Evolutionary conservation across 768 basidiomycete genomes (phyloP), one percentile per base, ranked within the genome.

Genomic region (Phlebiopsis flavidoalba): DNA sequence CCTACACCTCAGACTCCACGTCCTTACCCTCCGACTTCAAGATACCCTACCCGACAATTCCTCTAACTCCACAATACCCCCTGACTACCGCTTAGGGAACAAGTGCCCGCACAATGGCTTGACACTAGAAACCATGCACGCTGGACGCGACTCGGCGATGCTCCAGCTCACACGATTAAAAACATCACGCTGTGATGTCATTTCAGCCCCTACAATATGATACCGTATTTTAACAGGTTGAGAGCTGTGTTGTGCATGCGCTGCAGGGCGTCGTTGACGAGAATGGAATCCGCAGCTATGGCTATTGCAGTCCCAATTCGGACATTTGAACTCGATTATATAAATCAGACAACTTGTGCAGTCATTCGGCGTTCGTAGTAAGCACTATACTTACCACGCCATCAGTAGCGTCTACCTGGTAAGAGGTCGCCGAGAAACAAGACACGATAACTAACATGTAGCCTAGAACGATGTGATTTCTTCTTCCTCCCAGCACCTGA

Each of bases 41-140:
- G 40, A 43, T 43, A 12, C 58, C 62, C 21, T 70, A 24, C 69
- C 69, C 11, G 14, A 24, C 14, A 21, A 48, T 46, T 46, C 33
- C 36, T 19, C 37, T 26, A 59, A 63, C 36, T 26, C n/a, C 3
- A 59, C 58, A 15, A 15, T 48, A 2, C 53, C 58, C 5, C 53
- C 60, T 8, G 57, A 43, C 19, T 69, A 67, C 58, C 65, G 75
- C 26, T 66, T 76, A 4, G 76, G 76, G n/a, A n/a, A 12, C 73
- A 76, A 48, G 65, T 75, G n/a, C n/a, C n/a, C 3, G 77, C 78
- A 6, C 76, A 75, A 53, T 79, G 77, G 76, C 69, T 77, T 11
- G 63, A 74, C 14, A 58, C 70, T n/a, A 55, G n/a, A n/a, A n/a
- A 57, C 19, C 59, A 65, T 33, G 40, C 63, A 22, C 37, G 12